Percentiles rank a stretch among this genome's conserved stretches.
Conservation (phyloP, 2,329 filamentous ascomycete species). For the Hymenoscyphus albidus region DNA sequence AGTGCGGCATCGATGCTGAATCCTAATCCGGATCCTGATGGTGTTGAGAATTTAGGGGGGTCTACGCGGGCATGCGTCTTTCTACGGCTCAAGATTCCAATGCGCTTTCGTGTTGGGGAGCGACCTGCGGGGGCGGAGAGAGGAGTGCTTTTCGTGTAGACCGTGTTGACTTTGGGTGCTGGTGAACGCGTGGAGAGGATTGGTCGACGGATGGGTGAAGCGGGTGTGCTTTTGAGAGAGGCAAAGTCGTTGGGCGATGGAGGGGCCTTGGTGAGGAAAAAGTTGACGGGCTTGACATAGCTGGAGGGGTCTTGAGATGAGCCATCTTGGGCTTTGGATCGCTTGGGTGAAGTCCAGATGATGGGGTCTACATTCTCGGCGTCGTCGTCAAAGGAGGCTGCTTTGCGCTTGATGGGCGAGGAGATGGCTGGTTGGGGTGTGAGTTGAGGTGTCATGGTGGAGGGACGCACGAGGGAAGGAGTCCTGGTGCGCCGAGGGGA, state of each 20-base stretch:
- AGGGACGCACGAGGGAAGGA: slow-evolving; percentile 22
- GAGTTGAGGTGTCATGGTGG: slow-evolving; percentile 29
- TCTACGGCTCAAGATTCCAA: slow-evolving; percentile 65
- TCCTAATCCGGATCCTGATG: slow-evolving; percentile 46
- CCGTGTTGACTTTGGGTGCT: slow-evolving; percentile 44
- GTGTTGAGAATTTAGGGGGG: slow-evolving; percentile 57
- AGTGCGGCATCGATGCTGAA: slow-evolving; percentile 85
- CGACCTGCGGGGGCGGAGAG: slow-evolving; percentile 71
- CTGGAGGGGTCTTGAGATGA: slow-evolving; percentile 29
- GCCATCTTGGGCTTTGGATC: slow-evolving; percentile 49
- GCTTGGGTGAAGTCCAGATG: slow-evolving; percentile 49
- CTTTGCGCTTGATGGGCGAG: slow-evolving; percentile 53
- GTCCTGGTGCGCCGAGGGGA: not conserved
- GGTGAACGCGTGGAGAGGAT: slow-evolving; percentile 53
- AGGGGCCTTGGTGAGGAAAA: slow-evolving; percentile 34
- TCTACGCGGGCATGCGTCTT: slow-evolving; percentile 67
- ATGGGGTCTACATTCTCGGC: slow-evolving; percentile 60
- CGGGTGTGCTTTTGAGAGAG: slow-evolving; percentile 21
- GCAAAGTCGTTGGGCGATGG: slow-evolving; percentile 32
- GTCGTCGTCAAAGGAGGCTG: slow-evolving; percentile 47
- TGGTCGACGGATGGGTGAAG: slow-evolving; percentile 30
- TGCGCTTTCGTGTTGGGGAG: slow-evolving; percentile 72
- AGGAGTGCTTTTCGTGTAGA: slow-evolving; percentile 46
- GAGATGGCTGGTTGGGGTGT: slow-evolving; percentile 21
- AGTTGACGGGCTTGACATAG: slow-evolving; percentile 31